Evolutionary conservation across 1,284 basidiomycete genomes (phyloP), one percentile per base, ranked within the genome.

Genomic region (Leccinum fuscescens): DNA sequence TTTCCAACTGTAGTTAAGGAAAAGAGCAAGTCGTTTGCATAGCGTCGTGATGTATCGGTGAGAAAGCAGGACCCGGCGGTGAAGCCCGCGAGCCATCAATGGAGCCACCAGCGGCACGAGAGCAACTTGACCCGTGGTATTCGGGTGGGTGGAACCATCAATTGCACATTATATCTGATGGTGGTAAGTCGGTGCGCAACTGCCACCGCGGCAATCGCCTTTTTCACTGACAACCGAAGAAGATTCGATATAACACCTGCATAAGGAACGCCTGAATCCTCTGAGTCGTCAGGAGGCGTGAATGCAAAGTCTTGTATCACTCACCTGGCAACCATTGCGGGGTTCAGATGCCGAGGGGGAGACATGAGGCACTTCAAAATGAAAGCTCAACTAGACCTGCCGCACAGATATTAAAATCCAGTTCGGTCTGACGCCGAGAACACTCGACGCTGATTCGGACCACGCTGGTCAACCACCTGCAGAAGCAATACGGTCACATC

Each of bases 401-500:
- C n/a, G 17, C 22, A 48, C 53, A 39, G 59, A 67, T 33, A 60
- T 56, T 50, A 44, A 35, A 55, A 67, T 61, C 61, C 55, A 59
- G 63, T 64, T 69, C 67, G 69, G 55, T 70, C 69, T 69, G 71
- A 57, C 60, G 56, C 69, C 70, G 67, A 68, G 61, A 73, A 66
- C 57, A 50, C 20, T 61, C 58, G 51, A 22, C 33, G 33, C 20
- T 56, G 60, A 58, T 62, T 31, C 31, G 59, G 60, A 69, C 52
- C 56, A 55, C 46, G 52, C 44, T 39, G 31, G 51, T 12, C 49
- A 20, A 55, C 59, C 59, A 58, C 57, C 50, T 55, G 61, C 51
- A 20, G 22, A n/a, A 52, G n/a, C 48, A 22, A 5, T n/a, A 50
- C 24, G 24, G 17, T 12, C 46, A 33, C 31, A 46, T 12, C 46